phyloP scores from a whole-genome alignment of 257 asterid species.

The Jaltomata sinuosa region DNA sequence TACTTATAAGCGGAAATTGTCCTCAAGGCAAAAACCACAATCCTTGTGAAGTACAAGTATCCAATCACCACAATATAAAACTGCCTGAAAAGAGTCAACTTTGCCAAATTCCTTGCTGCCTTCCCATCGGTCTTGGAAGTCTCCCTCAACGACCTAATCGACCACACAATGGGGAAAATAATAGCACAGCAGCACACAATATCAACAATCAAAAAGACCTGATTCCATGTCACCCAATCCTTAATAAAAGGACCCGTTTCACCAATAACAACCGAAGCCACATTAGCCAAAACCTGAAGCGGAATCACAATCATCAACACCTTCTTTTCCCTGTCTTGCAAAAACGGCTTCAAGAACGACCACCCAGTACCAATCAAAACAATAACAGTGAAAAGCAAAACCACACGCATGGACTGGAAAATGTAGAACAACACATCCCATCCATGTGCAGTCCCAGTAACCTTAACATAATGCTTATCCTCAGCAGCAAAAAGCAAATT shows the following conservation, averaged over 20 bases:
- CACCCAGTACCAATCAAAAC: slow-evolving; percentile 88
- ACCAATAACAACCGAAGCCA: slow-evolving; percentile 88
- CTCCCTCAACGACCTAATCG: slow-evolving; percentile 91
- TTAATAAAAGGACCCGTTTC: slow-evolving; percentile 93
- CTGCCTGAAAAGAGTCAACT: slow-evolving; percentile 90
- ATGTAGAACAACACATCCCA: slow-evolving; percentile 97
- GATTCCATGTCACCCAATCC: slow-evolving; percentile 97
- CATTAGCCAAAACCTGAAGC: slow-evolving; percentile 79
- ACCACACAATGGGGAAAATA: slow-evolving; percentile 96
- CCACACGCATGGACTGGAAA: slow-evolving; percentile 82
- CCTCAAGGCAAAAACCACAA: slow-evolving; percentile 86
- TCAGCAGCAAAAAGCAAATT: slow-evolving; percentile 83
- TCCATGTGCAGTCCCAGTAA: slow-evolving; percentile 92
- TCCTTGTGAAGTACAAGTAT: slow-evolving; percentile 88
- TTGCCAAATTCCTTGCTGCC: slow-evolving; percentile 91
- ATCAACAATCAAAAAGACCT: slow-evolving; percentile 83
- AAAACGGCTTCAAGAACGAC: slow-evolving; percentile 85
- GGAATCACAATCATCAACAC: slow-evolving; percentile 98
- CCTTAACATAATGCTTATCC: slow-evolving; percentile 93
- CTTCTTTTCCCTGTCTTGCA: slow-evolving; percentile 92
- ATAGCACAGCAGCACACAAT: slow-evolving; percentile 86
- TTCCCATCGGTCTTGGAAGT: slow-evolving; percentile 96
- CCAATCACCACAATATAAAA: slow-evolving; percentile 92
- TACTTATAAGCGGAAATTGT: slow-evolving; percentile 87
- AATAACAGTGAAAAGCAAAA: slow-evolving; percentile 76